Evolutionary conservation across 495 filamentous ascomycete genomes (phyloP).

Genomic region (Penicillium pancosmium): DNA sequence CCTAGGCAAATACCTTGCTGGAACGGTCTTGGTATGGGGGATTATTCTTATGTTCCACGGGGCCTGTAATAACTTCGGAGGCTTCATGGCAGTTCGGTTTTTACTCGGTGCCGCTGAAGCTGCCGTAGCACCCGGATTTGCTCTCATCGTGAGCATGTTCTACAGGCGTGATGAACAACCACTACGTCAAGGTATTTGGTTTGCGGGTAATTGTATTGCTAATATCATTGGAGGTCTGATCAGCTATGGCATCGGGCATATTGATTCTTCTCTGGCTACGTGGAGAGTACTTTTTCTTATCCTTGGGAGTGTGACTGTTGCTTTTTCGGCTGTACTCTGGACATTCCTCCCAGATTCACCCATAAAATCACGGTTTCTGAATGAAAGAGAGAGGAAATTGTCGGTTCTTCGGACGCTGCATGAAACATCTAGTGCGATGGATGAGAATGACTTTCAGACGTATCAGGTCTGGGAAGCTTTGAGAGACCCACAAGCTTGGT

Average conservation of each 20-base stretch:
- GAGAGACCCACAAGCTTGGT: constrained; percentile 42
- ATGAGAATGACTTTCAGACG: constrained; percentile 52
- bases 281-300: constrained; percentile 51
- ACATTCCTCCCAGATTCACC: constrained; percentile 55
- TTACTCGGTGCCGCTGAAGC: constrained; percentile 32
- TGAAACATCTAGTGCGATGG: constrained; percentile 41
- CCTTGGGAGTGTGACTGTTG: constrained; percentile 41
- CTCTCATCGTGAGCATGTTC: constrained; percentile 58
- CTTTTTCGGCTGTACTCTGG: constrained; percentile 41
- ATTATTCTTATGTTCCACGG: constrained; percentile 33
- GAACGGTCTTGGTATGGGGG: constrained; percentile 17
- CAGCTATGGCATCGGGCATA: constrained; percentile 56
- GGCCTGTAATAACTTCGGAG: constrained; percentile 47
- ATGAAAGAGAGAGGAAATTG: constrained; percentile 36
- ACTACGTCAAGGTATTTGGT: constrained; percentile 45
- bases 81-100: constrained; percentile 50
- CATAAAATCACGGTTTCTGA: constrained; percentile 47
- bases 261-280: constrained; percentile 29
- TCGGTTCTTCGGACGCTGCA: constrained; percentile 49
- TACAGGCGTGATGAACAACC: constrained; percentile 57
- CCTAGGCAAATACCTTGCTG: constrained; percentile 48
- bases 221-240: constrained; percentile 57
- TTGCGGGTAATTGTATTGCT: constrained; percentile 40
- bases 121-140: constrained; percentile 36
- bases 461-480: constrained; percentile 48